Evolutionary conservation across 2,329 filamentous ascomycete species (phyloP).

Genomic region (Byssoonygena ceratinophila): DNA sequence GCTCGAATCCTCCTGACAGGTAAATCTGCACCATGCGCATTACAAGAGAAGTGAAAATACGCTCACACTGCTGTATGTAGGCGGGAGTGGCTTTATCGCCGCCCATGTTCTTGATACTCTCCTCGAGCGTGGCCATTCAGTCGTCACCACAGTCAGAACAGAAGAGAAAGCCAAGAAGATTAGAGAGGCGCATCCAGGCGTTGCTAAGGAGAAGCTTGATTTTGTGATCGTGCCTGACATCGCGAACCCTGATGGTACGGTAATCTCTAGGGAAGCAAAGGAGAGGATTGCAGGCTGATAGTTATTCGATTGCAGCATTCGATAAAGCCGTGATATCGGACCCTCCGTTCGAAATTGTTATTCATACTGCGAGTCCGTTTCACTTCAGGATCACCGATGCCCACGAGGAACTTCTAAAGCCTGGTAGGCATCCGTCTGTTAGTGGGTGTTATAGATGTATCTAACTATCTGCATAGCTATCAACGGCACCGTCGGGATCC

Average conservation of each 20-base stretch:
- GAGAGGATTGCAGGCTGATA: background rate
- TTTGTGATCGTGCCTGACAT: slow-evolving; percentile 65
- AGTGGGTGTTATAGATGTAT: background rate
- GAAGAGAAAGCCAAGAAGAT: slow-evolving; percentile 53
- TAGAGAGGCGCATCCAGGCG: slow-evolving; percentile 42
- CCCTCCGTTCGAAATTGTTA: slow-evolving; percentile 59
- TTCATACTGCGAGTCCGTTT: slow-evolving; percentile 67
- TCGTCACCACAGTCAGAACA: slow-evolving; percentile 53
- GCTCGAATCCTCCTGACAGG: slow-evolving; percentile 23
- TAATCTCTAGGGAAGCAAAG: too few relatives aligned
- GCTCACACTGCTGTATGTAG: slow-evolving; percentile 22
- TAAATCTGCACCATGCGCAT: background rate
- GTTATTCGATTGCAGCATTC: slow-evolving; percentile 45
- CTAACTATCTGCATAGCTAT: slow-evolving; percentile 42
- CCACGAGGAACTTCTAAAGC: slow-evolving; percentile 49
- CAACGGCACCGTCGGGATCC: slow-evolving; percentile 53
- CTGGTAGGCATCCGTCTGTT: slow-evolving; percentile 40
- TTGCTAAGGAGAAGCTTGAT: slow-evolving; percentile 47
- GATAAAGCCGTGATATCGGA: slow-evolving; percentile 51
- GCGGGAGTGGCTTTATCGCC: slow-evolving; percentile 56
- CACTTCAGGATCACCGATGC: slow-evolving; percentile 61
- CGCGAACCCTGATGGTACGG: slow-evolving; percentile 35
- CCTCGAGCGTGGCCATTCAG: slow-evolving; percentile 47
- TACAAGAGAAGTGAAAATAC: background rate
- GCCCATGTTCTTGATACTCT: slow-evolving; percentile 53